Evolutionary conservation across 108 stramenopile genomes (phyloP).

Genomic region (Conticribra guillardii): DNA sequence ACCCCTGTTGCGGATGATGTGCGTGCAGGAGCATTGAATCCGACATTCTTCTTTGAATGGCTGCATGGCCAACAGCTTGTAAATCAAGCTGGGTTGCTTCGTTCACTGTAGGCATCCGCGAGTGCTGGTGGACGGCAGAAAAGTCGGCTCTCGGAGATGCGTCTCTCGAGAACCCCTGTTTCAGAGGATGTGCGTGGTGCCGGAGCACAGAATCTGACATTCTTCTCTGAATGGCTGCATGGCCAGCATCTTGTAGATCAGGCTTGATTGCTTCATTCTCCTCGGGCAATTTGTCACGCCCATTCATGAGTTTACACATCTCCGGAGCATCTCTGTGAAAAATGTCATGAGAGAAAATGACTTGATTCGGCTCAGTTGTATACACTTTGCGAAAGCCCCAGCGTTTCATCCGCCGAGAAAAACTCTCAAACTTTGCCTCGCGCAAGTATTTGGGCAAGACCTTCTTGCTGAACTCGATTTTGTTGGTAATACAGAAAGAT

Average conservation of each 20-base stretch:
- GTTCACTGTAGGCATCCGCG: background rate
- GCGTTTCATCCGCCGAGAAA: slow-evolving; percentile 57
- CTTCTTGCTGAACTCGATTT: slow-evolving; percentile 48
- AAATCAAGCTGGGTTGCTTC: background rate
- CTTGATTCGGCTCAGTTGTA: slow-evolving; percentile 1
- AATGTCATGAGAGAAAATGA: slow-evolving; percentile 29
- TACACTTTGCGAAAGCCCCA: slow-evolving; percentile 50
- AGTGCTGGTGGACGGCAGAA: background rate
- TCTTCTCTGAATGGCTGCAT: background rate
- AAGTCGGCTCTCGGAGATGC: background rate
- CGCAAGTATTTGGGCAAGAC: slow-evolving; percentile 53
- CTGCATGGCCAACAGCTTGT: background rate
- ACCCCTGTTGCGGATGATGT: background rate
- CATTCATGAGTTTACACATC: slow-evolving; percentile 24
- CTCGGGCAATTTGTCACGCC: background rate
- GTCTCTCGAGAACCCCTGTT: too few species aligned
- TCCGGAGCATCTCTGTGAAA: slow-evolving; percentile 35
- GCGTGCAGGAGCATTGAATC: too few species aligned
- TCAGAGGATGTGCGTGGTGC: too few species aligned
- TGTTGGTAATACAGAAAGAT: slow-evolving; percentile 55
- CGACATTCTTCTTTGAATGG: too few species aligned
- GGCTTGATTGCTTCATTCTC: background rate
- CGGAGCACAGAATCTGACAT: background rate
- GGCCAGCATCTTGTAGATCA: background rate
- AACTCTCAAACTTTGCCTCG: slow-evolving; percentile 54